These are phyloP conservation scores for Rutstroemia sp. DNA, from an alignment of 2,329 filamentous ascomycete species.

Conservation along the genomic window DNA sequence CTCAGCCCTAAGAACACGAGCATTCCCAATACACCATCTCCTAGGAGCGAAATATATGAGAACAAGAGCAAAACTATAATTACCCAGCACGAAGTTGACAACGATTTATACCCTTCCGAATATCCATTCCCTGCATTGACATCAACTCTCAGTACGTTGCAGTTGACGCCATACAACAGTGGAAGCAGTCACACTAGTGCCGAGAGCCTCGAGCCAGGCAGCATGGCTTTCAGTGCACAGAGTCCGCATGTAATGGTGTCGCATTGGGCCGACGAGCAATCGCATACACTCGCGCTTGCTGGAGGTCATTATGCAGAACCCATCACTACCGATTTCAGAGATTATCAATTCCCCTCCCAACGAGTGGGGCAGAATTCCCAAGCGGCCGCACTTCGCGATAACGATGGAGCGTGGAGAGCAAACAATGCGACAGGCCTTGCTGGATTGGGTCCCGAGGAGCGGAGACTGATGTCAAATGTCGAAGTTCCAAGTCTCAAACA, in stretches of 20 bases:
- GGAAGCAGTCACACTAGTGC: conserved; percentile 28
- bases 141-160: conserved; percentile 14
- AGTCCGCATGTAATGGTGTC: conserved; percentile 22
- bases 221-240: conserved; percentile 16
- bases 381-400: conserved; percentile 15
- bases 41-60: conserved; percentile 17
- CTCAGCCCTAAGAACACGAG: conserved; percentile 25
- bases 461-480: conserved; percentile 16
- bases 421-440: conserved; percentile 20
- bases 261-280: conserved; percentile 18
- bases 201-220: conserved; percentile 23
- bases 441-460: conserved; percentile 26
- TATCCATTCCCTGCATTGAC: conserved; percentile 11
- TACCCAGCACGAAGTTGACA: conserved; percentile 18
- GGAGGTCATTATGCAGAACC: conserved; percentile 8
- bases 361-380: neutral
- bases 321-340: conserved; percentile 3
- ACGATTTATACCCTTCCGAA: conserved; percentile 16
- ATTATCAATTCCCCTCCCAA: conserved; percentile 12
- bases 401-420: conserved; percentile 23
- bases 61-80: conserved; percentile 14
- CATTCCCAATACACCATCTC: conserved; percentile 23
- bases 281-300: conserved; percentile 5
- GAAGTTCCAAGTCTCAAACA: conserved; percentile 28
- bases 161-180: conserved; percentile 29